Percentiles rank a stretch among this genome's conserved stretches.
These are phyloP conservation scores for Euptelea pleiosperma DNA, from an alignment of 164 flowering plant genomes.

Conservation along the genomic window DNA sequence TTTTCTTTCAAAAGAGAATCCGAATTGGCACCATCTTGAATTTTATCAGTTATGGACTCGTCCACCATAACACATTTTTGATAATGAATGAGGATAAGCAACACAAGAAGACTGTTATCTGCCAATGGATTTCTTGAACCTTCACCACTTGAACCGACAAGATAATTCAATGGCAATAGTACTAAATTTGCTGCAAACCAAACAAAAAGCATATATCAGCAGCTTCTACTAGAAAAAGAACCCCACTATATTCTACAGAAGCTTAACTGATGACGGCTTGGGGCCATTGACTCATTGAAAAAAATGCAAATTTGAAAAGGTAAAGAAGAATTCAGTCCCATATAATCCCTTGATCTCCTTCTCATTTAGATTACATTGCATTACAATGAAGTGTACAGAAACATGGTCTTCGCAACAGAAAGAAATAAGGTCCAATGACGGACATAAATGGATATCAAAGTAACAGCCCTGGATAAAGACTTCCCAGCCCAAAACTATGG, in stretches of 20 bases:
- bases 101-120: conserved; percentile 65
- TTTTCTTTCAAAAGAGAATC: conserved; percentile 48
- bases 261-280: no score
- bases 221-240: conserved; percentile 1
- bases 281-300: background rate
- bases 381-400: background rate
- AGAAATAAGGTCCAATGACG: background rate
- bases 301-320: background rate
- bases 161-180: conserved; percentile 67
- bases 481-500: background rate
- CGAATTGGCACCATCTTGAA: conserved; percentile 33
- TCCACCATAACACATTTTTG: conserved; percentile 52
- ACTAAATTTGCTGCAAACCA: conserved; percentile 74
- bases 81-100: conserved; percentile 79
- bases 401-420: background rate
- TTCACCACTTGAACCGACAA: conserved; percentile 60
- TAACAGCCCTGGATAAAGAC: background rate
- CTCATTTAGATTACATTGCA: no score
- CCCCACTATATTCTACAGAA: no score
- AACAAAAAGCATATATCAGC: conserved; percentile 19
- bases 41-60: conserved; percentile 32
- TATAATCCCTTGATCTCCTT: no score
- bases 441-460: no score
- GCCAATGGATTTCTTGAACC: conserved; percentile 73
- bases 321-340: conserved; percentile 4